Evolutionary conservation across 495 filamentous ascomycete species (phyloP), one percentile per base, ranked within the genome.

Genomic region (Echria macrotheca): DNA sequence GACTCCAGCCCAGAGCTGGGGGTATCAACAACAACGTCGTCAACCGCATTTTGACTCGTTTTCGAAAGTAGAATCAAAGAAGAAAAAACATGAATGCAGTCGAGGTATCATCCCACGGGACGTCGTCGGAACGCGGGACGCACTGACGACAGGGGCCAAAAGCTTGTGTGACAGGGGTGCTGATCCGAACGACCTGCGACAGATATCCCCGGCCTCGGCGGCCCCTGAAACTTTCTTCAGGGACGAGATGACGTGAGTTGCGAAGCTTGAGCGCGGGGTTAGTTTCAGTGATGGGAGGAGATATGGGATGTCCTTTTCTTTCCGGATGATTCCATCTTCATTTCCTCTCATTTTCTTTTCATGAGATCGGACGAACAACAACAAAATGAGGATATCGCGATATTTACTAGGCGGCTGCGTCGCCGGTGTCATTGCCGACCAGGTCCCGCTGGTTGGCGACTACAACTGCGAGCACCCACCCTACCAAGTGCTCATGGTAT

Each of bases 401-500:
- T n/a, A n/a, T n/a, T n/a, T n/a, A n/a, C n/a, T n/a, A n/a, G n/a
- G n/a, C n/a, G n/a, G n/a, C n/a, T n/a, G n/a, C n/a, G n/a, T n/a
- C n/a, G n/a, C n/a, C 29, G 10, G 42, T 14, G 11, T 17, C 47
- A 55, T 24, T 42, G 46, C 21, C 54, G 25, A 46, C n/a, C 46
- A 50, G 28, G 3, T 11, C 31, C 49, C 52, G 32, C 23, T 56
- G 32, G 8, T 14, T 39, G 35, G 39, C 45, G 57, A 58, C 57
- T 64, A 64, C 55, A 53, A 28, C 15, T 70, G 69, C 59, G 28
- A 59, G 44, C 66, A 70, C 38, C 68, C 71, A 18, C 62, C 63
- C 15, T 79, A 78, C 59, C 66, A 71, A 26, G 67, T 71, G 9
- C 69, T 74, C 47, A 57, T 81, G 46, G 69, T 80, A 44, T 78